A percentile compares a stretch with the other conserved stretches of the same genome.
phyloP scores from a whole-genome alignment of 192 early-diverging fungal species.

The Rhizoclosmatium sp. region DNA sequence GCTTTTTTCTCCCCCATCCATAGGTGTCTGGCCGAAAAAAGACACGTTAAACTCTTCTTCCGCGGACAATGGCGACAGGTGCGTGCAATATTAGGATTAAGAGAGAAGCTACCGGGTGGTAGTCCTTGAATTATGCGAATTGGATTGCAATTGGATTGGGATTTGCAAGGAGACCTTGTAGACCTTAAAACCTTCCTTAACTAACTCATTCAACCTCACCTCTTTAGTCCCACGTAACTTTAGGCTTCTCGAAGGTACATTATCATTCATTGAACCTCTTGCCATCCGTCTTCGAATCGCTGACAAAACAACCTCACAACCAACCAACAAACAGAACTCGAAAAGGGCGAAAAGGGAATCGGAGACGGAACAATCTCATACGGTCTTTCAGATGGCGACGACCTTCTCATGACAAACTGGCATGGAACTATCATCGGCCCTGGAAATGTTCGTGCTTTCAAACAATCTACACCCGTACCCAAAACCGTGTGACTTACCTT shows the following conservation, averaged over 20 bases:
- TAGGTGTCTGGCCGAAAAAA: no score
- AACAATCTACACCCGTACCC: background rate
- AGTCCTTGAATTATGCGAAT: no score
- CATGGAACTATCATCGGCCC: slow-evolving; percentile 94
- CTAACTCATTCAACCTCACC: background rate
- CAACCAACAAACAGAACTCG: slow-evolving; percentile 69
- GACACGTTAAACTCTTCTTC: no score
- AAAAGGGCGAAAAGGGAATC: slow-evolving; percentile 95
- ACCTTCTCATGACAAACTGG: slow-evolving; percentile 85
- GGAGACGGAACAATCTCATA: slow-evolving; percentile 95
- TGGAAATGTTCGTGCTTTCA: slow-evolving; percentile 64
- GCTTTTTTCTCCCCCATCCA: no score
- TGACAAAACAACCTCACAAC: no score
- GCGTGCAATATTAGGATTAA: no score
- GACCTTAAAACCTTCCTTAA: background rate
- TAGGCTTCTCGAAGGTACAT: slow-evolving; percentile 75
- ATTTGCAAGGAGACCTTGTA: no score
- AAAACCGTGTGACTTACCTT: background rate
- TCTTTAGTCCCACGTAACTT: slow-evolving; percentile 93
- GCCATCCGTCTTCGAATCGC: no score
- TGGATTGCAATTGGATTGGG: no score
- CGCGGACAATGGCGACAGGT: no score
- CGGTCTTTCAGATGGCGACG: slow-evolving; percentile 85
- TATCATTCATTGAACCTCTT: no score
- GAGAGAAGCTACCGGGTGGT: no score